phyloP scores from a whole-genome alignment of 768 basidiomycete genomes.

The Leccinum sublutescens region DNA sequence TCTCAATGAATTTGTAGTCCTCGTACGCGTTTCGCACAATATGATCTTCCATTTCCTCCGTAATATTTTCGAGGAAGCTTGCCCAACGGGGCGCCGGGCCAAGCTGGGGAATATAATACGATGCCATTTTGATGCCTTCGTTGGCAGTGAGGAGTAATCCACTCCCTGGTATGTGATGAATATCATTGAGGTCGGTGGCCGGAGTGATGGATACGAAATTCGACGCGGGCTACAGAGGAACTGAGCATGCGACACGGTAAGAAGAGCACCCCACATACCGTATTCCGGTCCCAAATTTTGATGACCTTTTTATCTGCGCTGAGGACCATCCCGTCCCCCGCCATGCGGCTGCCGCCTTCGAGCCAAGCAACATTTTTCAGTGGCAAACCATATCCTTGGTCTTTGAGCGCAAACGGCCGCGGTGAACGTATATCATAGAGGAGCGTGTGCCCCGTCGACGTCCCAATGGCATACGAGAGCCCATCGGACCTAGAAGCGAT shows the following conservation, averaged over 20 bases:
- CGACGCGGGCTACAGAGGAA: slow-evolving; percentile 56
- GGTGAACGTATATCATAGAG: slow-evolving; percentile 91
- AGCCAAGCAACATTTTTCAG: slow-evolving; percentile 87
- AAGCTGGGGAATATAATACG: slow-evolving; percentile 93
- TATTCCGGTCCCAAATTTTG: slow-evolving; percentile 92
- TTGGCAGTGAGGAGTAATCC: slow-evolving; percentile 91
- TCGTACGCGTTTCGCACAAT: slow-evolving; percentile 78
- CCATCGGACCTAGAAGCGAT: slow-evolving; percentile 86
- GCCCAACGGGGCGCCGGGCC: slow-evolving; percentile 98
- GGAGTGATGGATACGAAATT: slow-evolving; percentile 96
- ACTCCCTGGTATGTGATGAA: slow-evolving; percentile 86
- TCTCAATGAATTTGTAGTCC: slow-evolving; percentile 96
- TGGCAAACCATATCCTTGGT: slow-evolving; percentile 95
- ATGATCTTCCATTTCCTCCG: slow-evolving; percentile 96
- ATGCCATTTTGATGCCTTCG: slow-evolving; percentile 94
- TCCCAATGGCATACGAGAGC: slow-evolving; percentile 90
- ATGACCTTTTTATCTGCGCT: slow-evolving; percentile 96
- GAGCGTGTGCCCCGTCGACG: slow-evolving; percentile 91
- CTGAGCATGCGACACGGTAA: slow-evolving; percentile 2
- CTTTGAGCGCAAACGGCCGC: slow-evolving; percentile 82
- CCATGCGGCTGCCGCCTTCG: slow-evolving; percentile 80
- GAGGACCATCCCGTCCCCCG: slow-evolving; percentile 83
- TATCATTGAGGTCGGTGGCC: slow-evolving; percentile 81
- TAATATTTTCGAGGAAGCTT: slow-evolving; percentile 96
- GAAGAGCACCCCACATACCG: slow-evolving; percentile 45